phyloP scores from a whole-genome alignment of 495 filamentous ascomycete genomes.

The Pyrenula aspistea region DNA sequence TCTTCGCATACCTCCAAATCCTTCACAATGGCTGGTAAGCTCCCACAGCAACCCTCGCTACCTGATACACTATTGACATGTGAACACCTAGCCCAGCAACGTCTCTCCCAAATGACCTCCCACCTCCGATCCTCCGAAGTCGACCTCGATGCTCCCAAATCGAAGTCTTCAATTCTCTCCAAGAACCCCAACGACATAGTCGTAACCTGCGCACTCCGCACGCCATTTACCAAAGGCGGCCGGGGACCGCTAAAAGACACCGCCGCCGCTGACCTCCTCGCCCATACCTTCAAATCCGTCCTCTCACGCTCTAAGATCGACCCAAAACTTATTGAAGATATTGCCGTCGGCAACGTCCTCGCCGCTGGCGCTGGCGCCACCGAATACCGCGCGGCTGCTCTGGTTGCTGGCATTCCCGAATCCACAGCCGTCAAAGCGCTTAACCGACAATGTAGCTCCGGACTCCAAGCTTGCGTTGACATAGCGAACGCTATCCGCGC shows the following conservation, averaged over 20 bases:
- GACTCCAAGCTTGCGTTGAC: slow-evolving; percentile 82
- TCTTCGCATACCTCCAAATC: background rate
- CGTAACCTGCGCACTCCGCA: slow-evolving; percentile 84
- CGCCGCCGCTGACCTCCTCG: slow-evolving; percentile 70
- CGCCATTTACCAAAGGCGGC: slow-evolving; percentile 82
- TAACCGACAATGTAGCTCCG: slow-evolving; percentile 86
- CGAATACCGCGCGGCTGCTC: slow-evolving; percentile 84
- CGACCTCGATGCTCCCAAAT: slow-evolving; percentile 12
- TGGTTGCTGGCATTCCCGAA: slow-evolving; percentile 87
- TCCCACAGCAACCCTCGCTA: no score
- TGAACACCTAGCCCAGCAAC: slow-evolving; percentile 37
- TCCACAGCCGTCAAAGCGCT: slow-evolving; percentile 67
- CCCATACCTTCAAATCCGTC: slow-evolving; percentile 68
- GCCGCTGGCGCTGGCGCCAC: slow-evolving; percentile 91
- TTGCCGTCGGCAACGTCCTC: slow-evolving; percentile 84
- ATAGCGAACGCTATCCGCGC: slow-evolving; percentile 79
- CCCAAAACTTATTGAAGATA: slow-evolving; percentile 75
- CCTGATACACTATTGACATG: background rate
- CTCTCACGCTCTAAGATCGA: slow-evolving; percentile 77
- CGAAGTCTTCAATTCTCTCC: slow-evolving; percentile 36
- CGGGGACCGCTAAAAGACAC: slow-evolving; percentile 96
- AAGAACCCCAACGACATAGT: slow-evolving; percentile 73
- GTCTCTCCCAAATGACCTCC: slow-evolving; percentile 50
- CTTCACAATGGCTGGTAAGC: slow-evolving; percentile 8
- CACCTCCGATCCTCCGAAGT: slow-evolving; percentile 37